Evolutionary conservation across 2,329 filamentous ascomycete genomes (phyloP).

Genomic region (Curvularia sp.): DNA sequence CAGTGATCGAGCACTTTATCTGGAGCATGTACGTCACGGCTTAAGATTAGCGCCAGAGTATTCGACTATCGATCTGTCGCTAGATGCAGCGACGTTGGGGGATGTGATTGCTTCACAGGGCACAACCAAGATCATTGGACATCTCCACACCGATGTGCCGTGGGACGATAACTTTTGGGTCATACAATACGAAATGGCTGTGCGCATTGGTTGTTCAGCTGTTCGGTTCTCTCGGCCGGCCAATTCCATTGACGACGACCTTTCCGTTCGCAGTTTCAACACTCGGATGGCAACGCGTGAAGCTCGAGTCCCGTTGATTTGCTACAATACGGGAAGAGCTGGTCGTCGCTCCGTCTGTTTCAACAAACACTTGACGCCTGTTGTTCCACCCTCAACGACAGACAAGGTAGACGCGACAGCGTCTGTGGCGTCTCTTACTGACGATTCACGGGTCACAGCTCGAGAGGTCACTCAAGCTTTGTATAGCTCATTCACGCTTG

Average conservation of each 20-base stretch:
- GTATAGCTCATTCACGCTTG: constrained; percentile 70
- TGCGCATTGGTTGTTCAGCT: constrained; percentile 65
- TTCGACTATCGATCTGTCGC: constrained; percentile 64
- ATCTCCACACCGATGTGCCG: constrained; percentile 56
- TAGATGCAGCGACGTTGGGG: constrained; percentile 60
- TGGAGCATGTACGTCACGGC: constrained; percentile 65
- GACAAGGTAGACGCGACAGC: constrained; percentile 20
- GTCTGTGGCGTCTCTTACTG: constrained; percentile 31
- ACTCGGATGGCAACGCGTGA: constrained; percentile 56
- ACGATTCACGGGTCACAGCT: constrained; percentile 63
- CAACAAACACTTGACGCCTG: constrained; percentile 69
- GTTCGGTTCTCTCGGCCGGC: constrained; percentile 68
- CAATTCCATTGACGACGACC: constrained; percentile 66
- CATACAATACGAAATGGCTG: constrained; percentile 65
- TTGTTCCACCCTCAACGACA: constrained; percentile 59
- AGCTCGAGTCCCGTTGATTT: constrained; percentile 62
- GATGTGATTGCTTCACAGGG: constrained; percentile 61
- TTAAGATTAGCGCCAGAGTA: constrained; percentile 68
- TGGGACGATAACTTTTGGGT: constrained; percentile 67
- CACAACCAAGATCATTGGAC: constrained; percentile 67
- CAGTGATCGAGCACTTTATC: constrained; percentile 53
- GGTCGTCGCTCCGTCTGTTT: constrained; percentile 71
- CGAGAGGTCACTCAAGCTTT: constrained; percentile 69
- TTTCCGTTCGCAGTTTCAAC: constrained; percentile 64
- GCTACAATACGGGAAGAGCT: constrained; percentile 68